These are phyloP conservation scores for Populus tomentosa DNA, from an alignment of 441 rosid genomes.

Conservation along the genomic window DNA sequence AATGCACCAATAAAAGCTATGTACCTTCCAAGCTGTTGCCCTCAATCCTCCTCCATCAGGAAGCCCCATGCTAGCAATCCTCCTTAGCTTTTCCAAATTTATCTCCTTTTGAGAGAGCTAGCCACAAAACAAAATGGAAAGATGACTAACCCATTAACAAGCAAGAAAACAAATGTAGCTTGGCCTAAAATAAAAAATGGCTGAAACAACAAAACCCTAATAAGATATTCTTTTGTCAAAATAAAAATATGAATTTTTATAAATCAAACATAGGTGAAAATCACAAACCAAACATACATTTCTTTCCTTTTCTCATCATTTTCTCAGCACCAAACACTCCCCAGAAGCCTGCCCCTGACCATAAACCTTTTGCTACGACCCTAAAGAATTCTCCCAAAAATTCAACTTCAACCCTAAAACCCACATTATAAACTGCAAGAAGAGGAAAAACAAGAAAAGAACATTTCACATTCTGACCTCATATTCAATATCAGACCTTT, in stretches of 20 bases:
- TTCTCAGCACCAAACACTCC: background rate
- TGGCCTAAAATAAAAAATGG: background rate
- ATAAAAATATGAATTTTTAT: background rate
- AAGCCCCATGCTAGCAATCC: constrained; percentile 50
- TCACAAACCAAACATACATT: background rate
- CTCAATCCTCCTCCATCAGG: constrained; percentile 56
- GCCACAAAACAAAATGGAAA: constrained; percentile 6
- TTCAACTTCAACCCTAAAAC: background rate
- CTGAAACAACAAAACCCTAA: background rate
- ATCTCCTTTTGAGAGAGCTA: constrained; percentile 57
- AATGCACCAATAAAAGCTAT: background rate
- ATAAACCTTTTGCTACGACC: background rate
- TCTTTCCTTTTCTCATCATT: background rate
- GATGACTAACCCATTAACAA: background rate
- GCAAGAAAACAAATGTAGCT: background rate
- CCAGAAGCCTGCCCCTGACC: background rate
- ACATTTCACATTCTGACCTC: constrained; percentile 39
- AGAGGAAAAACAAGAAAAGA: background rate
- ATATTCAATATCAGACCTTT: constrained; percentile 53
- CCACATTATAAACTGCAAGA: background rate
- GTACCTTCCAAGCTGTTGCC: constrained; percentile 64
- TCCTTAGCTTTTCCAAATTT: constrained; percentile 52
- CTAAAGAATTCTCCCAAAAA: background rate
- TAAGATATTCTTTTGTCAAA: background rate
- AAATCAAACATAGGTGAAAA: background rate